Evolutionary conservation across 129 eudicot genomes (phyloP), one percentile per base, ranked within the genome.

Genomic region (Escallonia herrerae): DNA sequence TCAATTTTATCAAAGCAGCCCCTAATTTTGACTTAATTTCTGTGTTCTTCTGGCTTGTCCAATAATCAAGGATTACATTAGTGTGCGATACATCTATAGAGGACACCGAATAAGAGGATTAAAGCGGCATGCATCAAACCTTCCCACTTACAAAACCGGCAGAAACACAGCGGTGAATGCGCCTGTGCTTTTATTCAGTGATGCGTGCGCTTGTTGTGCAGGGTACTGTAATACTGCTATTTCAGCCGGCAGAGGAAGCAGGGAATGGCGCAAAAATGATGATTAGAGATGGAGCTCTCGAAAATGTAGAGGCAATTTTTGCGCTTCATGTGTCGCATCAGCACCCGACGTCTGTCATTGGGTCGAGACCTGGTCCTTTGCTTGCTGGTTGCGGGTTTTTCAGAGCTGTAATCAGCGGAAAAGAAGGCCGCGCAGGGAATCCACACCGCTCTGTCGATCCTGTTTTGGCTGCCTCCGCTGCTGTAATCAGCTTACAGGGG

Each of bases 191-290:
- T 22, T 22, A 22, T 22, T 22, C 33, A 22, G 33, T 22, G 33
- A 22, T 22, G 33, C 1, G 5, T 37, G 9, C 22, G 33, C 43
- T 15, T 40, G 39, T 66, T 6, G 15, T 13, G 4, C 51, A 93
- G 99, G 99, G 99, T 38, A 93, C 95, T 7, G 96, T 93, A 56
- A 72, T 93, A 44, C 63, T 93, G 47, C 15, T 93, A 45, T 93
- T 93, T 71, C 99, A 93, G 72, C 99, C 99, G 64, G 99, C 99
- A 60, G 99, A 93, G 54, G 99, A 93, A 81, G 96, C 94, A 9
- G 99, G 99, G 14, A 89, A 88, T 74, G 99, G 99, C 45, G 99
- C 99, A 15, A 86, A 83, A 72, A 73, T 62, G 72, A 91, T 91
- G 98, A 91, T 88, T 53, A 75, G 45, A n/a, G 96, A 81, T 5